Conservation (phyloP, 2,329 filamentous ascomycete species). For the Colletotrichum abscissum region DNA sequence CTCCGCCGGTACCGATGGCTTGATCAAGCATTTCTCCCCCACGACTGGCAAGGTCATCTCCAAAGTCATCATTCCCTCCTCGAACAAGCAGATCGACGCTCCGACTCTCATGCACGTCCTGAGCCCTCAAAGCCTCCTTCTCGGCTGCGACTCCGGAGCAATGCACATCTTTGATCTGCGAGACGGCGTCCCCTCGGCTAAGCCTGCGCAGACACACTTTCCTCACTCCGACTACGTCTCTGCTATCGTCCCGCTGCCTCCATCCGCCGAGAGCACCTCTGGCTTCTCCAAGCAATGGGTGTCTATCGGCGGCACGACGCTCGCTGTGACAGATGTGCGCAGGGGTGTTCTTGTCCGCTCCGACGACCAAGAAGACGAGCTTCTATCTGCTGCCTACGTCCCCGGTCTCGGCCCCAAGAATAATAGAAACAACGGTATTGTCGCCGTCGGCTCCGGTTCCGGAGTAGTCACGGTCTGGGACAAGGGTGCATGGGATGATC, state of each 20-base stretch:
- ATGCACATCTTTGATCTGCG: constrained; percentile 90
- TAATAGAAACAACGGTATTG: constrained; percentile 75
- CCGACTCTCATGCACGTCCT: constrained; percentile 85
- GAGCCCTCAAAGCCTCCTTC: constrained; percentile 87
- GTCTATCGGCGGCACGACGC: constrained; percentile 89
- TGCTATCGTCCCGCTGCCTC: constrained; percentile 84
- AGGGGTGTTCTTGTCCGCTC: constrained; percentile 88
- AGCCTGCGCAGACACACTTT: constrained; percentile 82
- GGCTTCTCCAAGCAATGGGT: constrained; percentile 96
- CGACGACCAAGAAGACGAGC: constrained; percentile 94
- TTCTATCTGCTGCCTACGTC: constrained; percentile 85
- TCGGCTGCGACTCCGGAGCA: constrained; percentile 90
- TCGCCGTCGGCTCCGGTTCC: constrained; percentile 80
- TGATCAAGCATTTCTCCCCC: constrained; percentile 69
- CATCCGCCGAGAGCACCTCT: constrained; percentile 83
- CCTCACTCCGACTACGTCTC: constrained; percentile 96
- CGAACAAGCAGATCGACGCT: constrained; percentile 69
- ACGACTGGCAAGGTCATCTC: constrained; percentile 76
- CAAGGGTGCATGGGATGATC: constrained; percentile 93
- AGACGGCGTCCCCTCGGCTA: constrained; percentile 66
- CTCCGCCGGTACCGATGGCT: constrained; percentile 70
- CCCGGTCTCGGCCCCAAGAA: constrained; percentile 78
- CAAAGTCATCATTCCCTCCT: constrained; percentile 81
- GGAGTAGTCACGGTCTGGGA: constrained; percentile 95
- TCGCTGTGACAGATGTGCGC: constrained; percentile 90